Evolutionary conservation across 352 stramenopile species (phyloP).

Genomic region (Globisporangium heterothallicum): DNA sequence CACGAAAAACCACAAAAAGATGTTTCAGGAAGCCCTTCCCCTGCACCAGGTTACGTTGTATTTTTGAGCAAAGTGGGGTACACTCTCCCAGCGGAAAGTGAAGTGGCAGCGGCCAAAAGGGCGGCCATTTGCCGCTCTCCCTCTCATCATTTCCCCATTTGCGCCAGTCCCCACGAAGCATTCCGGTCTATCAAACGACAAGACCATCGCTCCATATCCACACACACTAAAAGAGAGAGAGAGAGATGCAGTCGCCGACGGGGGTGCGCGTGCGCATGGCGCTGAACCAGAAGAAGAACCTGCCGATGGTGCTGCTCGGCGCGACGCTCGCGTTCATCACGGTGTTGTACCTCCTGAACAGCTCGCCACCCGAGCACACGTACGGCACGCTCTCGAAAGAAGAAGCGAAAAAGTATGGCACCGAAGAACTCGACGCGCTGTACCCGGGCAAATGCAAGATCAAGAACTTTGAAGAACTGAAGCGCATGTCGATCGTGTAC

Average conservation of each 20-base stretch:
- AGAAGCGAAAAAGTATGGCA: constrained; percentile 33
- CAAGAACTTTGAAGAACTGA: constrained; percentile 81
- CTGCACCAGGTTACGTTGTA: not conserved
- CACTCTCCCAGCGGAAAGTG: not conserved
- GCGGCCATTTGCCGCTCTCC: not conserved
- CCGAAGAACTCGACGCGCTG: constrained; percentile 42
- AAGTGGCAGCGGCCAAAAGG: not conserved
- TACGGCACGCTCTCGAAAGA: constrained; percentile 24
- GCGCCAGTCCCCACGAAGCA: no score
- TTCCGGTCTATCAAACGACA: no score
- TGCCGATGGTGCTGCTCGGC: constrained; percentile 44
- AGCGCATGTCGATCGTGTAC: constrained; percentile 86
- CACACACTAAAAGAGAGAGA: no score
- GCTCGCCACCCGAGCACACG: constrained; percentile 26
- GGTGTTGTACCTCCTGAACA: constrained; percentile 37
- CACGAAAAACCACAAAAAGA: not conserved
- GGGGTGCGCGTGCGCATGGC: constrained; percentile 67
- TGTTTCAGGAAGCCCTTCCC: not conserved
- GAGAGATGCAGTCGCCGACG: constrained; percentile 47
- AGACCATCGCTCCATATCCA: not conserved
- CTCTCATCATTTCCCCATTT: no score
- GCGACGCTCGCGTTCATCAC: constrained; percentile 32
- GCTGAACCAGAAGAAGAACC: constrained; percentile 53
- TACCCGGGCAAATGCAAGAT: constrained; percentile 79
- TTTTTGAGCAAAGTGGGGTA: not conserved